Percentiles rank a stretch among this genome's conserved stretches.
Evolutionary conservation across 2,329 filamentous ascomycete genomes (phyloP).

Genomic region (Colletotrichum trifolii): DNA sequence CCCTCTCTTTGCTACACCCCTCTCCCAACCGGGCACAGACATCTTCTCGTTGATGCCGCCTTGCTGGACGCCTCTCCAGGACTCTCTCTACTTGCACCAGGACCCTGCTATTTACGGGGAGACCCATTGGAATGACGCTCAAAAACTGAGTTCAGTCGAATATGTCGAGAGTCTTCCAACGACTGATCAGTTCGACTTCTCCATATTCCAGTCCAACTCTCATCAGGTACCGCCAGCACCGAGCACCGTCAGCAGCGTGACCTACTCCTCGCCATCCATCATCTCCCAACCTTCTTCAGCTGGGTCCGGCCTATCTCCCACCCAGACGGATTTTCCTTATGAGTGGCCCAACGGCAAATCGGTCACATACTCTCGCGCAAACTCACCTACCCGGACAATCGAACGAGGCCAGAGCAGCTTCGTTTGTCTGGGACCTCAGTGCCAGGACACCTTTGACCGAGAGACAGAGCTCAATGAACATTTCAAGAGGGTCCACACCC

Average conservation of each 20-base stretch:
- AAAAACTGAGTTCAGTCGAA: constrained; percentile 2
- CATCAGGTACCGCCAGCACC: constrained; percentile 28
- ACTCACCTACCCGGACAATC: constrained; percentile 40
- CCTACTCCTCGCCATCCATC: constrained; percentile 38
- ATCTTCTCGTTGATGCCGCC: constrained; percentile 22
- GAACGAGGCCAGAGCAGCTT: constrained; percentile 36
- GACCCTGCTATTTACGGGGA: constrained; percentile 24
- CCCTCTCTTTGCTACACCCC: neutral
- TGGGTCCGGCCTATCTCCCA: constrained; percentile 45
- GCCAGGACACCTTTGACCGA: constrained; percentile 40
- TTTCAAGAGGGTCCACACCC: constrained; percentile 42
- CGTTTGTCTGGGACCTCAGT: constrained; percentile 44
- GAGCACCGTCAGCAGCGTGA: constrained; percentile 43
- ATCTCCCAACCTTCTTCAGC: constrained; percentile 42
- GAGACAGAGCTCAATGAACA: constrained; percentile 42
- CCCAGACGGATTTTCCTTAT: constrained; percentile 42
- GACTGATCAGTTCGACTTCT: constrained; percentile 4
- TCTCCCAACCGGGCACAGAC: neutral
- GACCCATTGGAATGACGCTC: constrained; percentile 16
- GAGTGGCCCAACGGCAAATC: constrained; percentile 38
- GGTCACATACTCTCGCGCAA: constrained; percentile 37
- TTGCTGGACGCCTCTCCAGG: constrained; percentile 24
- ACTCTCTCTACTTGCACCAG: constrained; percentile 5
- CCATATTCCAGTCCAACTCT: constrained; percentile 2
- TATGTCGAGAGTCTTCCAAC: constrained; percentile 2